Evolutionary conservation across 73 alveolate species (phyloP), one percentile per base, ranked within the genome.

Genomic region (Paramecium pentaurelia): DNA sequence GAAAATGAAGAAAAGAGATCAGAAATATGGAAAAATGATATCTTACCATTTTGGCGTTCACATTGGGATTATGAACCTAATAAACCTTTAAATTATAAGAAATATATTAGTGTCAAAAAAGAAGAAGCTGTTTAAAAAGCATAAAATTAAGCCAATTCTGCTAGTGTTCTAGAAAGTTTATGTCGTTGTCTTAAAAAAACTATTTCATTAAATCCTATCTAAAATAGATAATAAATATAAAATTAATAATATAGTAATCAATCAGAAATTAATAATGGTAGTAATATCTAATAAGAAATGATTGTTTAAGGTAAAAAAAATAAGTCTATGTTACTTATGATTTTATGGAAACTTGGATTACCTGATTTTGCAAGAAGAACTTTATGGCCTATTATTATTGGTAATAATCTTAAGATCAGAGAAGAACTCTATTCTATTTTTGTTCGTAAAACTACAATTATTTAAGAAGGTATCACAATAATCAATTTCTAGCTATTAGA

Each of bases 301-400:
- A 34, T 87, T 7, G 87, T 58, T 16, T 34, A 64, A 40, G 38
- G 60, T 12, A 75, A 64, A 32, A 60, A 59, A 27, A 87, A 87
- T 60, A 64, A 59, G n/a, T 87, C 93, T 6, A 27, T 87, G 12
- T 77, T 87, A 40, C 58, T 87, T 2, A 87, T 87, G 54, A 64
- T 77, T 9, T 44, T 87, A 36, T 97, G 99, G 99, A 94, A 96
- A 86, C 86, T 94, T 36, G 99, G 99, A 16, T 93, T 97, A 40
- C 99, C 99, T 11, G 95, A 95, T 88, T 94, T 96, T 95, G 86
- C 96, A 58, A 97, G 99, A 86, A 92, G 91, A 59, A 96, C 94
- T 71, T 87, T 97, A 80, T 97, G 99, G 99, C 97, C 98, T 37
- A 51, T 96, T 60, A 96, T 95, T 38, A 95, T 97, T 84, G 88